A percentile compares a stretch with the other conserved stretches of the same genome.
Conservation (phyloP, 139 green algal species). For the Chlamydomonas asymmetrica region DNA sequence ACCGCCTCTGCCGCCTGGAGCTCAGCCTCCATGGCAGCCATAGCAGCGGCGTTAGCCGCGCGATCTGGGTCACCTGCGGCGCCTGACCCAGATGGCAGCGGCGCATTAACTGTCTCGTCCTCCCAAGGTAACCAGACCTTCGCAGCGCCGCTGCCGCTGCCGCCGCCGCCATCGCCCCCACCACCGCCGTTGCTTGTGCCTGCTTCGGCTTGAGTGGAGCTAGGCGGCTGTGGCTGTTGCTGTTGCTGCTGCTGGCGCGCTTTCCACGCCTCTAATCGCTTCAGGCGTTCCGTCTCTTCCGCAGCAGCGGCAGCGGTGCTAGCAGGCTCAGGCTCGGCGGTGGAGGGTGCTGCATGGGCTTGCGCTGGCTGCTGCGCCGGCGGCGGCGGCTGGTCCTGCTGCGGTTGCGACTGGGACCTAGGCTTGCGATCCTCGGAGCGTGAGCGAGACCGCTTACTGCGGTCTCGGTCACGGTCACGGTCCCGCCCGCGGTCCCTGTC, state of each 20-base stretch:
- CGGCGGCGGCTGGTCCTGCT: neutral
- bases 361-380: neutral
- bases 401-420: neutral
- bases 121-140: constrained; percentile 60
- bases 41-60: neutral
- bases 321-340: neutral
- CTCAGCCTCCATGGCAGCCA: too few species aligned
- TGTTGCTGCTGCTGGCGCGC: constrained; percentile 7
- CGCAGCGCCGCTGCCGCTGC: neutral
- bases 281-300: constrained; percentile 26
- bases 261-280: constrained; percentile 44
- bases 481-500: constrained; percentile 23
- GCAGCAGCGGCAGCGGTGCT: neutral
- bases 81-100: neutral
- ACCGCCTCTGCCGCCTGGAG: too few species aligned
- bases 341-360: constrained; percentile 1
- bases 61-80: constrained; percentile 4
- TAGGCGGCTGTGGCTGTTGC: neutral
- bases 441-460: neutral
- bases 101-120: constrained; percentile 35
- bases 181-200: too few species aligned
- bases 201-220: too few species aligned
- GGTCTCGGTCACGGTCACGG: constrained; percentile 2
- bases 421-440: neutral
- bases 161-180: neutral